Conservation (phyloP, 2,329 filamentous ascomycete genomes). For the Hypoxylon sp. region DNA sequence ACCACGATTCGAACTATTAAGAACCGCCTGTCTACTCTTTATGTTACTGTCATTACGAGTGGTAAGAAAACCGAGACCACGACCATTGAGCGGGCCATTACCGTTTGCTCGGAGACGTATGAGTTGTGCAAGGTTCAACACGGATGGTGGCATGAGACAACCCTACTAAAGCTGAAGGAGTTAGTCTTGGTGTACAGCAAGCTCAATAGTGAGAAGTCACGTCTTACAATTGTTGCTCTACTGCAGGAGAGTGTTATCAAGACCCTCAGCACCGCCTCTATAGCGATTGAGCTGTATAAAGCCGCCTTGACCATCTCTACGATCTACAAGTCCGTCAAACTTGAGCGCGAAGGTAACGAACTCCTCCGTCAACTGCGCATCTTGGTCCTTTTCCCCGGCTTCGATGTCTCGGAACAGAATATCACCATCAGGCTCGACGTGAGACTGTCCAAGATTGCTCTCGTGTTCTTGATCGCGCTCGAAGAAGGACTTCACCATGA, state of each 20-base stretch:
- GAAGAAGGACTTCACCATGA: constrained; percentile 54
- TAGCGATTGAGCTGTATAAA: constrained; percentile 61
- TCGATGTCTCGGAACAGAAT: constrained; percentile 44
- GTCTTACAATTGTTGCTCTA: constrained; percentile 53
- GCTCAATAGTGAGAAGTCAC: constrained; percentile 54
- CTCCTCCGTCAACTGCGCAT: constrained; percentile 63
- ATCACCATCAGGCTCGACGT: constrained; percentile 54
- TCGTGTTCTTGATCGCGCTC: constrained; percentile 60
- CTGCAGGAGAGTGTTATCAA: constrained; percentile 57
- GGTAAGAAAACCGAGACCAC: constrained; percentile 52
- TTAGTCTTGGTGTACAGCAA: constrained; percentile 57
- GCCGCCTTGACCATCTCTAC: constrained; percentile 60
- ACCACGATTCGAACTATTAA: constrained; percentile 59
- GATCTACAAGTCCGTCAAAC: constrained; percentile 58
- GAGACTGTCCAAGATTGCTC: constrained; percentile 52
- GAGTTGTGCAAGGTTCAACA: constrained; percentile 56
- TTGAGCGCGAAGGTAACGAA: constrained; percentile 55
- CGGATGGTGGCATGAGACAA: constrained; percentile 60
- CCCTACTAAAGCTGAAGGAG: constrained; percentile 57
- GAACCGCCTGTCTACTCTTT: constrained; percentile 62
- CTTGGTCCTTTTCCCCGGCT: constrained; percentile 61
- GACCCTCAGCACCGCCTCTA: constrained; percentile 52
- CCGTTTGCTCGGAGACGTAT: constrained; percentile 57
- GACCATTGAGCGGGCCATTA: constrained; percentile 54
- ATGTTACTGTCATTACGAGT: constrained; percentile 56